Evolutionary conservation across 2,329 filamentous ascomycete species (phyloP).

Genomic region (Botrytis squamosa): DNA sequence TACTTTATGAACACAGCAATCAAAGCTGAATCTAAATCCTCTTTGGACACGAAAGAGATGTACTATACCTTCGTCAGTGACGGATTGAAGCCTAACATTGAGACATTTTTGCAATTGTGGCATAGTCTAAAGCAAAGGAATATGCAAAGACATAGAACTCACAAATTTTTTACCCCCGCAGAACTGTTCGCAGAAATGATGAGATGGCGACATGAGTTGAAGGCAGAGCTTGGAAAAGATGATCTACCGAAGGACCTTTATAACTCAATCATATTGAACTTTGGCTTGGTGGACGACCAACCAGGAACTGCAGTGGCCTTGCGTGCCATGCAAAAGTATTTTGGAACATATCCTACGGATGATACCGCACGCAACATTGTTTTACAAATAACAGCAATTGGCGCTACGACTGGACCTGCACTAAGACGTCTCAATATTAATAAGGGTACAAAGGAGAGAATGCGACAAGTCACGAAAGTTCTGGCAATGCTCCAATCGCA

Average conservation of each 20-base stretch:
- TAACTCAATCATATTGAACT: constrained; percentile 51
- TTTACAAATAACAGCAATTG: constrained; percentile 48
- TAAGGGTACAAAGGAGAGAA: constrained; percentile 45
- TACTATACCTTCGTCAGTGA: constrained; percentile 3
- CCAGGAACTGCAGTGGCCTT: constrained; percentile 50
- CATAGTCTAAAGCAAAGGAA: constrained; percentile 31
- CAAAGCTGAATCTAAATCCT: constrained; percentile 42
- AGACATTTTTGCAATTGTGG: constrained; percentile 38
- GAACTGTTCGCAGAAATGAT: constrained; percentile 50
- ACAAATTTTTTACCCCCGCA: constrained; percentile 24
- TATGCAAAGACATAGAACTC: not conserved
- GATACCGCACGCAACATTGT: constrained; percentile 48
- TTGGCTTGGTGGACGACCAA: constrained; percentile 50
- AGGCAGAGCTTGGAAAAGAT: constrained; percentile 41
- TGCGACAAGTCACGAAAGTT: constrained; percentile 46
- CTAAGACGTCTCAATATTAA: constrained; percentile 41
- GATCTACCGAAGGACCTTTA: constrained; percentile 50
- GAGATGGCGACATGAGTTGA: constrained; percentile 23
- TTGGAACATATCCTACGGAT: constrained; percentile 47
- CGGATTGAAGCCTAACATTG: constrained; percentile 33
- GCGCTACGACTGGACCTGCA: constrained; percentile 34
- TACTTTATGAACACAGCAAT: constrained; percentile 81
- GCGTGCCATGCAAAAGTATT: constrained; percentile 45
- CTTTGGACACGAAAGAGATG: not conserved
- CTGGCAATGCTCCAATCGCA: constrained; percentile 43